A percentile compares a stretch with the other conserved stretches of the same genome.
phyloP scores from a whole-genome alignment of 2,329 filamentous ascomycete species.

The Aureobasidium namibiae region DNA sequence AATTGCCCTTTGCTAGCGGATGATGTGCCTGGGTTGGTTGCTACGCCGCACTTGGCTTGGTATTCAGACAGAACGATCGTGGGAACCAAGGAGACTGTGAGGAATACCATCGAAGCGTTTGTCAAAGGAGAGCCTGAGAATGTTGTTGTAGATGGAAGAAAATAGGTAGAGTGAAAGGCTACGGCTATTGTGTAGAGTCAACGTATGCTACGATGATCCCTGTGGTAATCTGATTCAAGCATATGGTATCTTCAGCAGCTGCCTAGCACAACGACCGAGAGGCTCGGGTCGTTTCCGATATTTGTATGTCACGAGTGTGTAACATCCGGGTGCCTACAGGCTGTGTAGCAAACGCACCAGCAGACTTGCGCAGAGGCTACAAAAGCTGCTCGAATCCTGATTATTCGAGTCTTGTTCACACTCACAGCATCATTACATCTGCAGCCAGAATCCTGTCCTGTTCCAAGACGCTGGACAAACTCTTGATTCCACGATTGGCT shows the following conservation, averaged over 20 bases:
- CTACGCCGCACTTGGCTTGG: conserved; percentile 49
- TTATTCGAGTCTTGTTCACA: background rate
- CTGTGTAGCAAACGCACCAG: background rate
- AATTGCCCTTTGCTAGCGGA: conserved; percentile 38
- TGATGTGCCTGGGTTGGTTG: conserved; percentile 40
- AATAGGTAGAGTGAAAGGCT: background rate
- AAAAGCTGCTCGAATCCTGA: background rate
- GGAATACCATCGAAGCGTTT: conserved; percentile 41
- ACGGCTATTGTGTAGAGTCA: no score
- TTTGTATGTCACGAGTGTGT: no score
- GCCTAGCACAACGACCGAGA: no score
- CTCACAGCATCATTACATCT: background rate
- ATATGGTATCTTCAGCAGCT: no score
- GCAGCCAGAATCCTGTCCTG: background rate
- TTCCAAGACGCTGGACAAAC: background rate
- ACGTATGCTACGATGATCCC: no score
- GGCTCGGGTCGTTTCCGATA: background rate
- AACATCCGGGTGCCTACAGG: background rate
- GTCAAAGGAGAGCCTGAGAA: conserved; percentile 32
- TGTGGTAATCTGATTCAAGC: no score
- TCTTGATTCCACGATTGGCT: background rate
- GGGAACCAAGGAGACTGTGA: conserved; percentile 37
- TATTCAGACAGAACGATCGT: conserved; percentile 40
- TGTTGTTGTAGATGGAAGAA: conserved; percentile 22
- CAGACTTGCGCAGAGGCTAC: background rate